Evolutionary conservation across 768 basidiomycete genomes (phyloP), one percentile per base, ranked within the genome.

Genomic region (Gelatoporia subvermispora): DNA sequence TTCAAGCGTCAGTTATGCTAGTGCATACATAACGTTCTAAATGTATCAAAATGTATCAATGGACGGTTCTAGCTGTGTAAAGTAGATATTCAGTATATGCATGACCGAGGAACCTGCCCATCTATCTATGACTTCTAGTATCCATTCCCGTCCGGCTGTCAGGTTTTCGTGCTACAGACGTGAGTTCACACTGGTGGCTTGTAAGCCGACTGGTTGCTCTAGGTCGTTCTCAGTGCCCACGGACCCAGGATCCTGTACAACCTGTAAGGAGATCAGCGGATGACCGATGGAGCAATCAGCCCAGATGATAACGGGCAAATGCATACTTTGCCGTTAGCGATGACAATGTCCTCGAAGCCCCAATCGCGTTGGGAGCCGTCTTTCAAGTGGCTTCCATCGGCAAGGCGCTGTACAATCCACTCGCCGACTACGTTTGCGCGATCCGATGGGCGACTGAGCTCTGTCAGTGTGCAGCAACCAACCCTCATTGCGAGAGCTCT

Each of bases 1-100:
- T 65, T 90, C 87, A 28, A 97, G 95, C 61, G 96, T 99, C 18
- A 95, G 93, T 66, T 99, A 99, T 62, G 94, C 93, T 8, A 95
- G 93, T 63, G 96, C 85, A 24, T 93, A 83, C 68, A 69, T 91
- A 38, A 75, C 71, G 31, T 78, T 90, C 64, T 86, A 48, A 35
- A 1, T 16, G 21, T 24, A 25, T 40, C 22, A 3, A 13, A 35
- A 11, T n/a, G 34, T 9, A 21, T 10, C 25, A 23, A 17, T 21
- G 41, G 41, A 35, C 17, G 49, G 36, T n/a, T n/a, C n/a, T n/a
- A n/a, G n/a, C n/a, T n/a, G n/a, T n/a, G n/a, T n/a, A n/a, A n/a
- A n/a, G n/a, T n/a, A n/a, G 48, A 28, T 13, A 9, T 8, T 31
- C 35, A 40, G 17, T 47, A 40, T 46, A 24, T 48, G 23, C 39